phyloP scores from a whole-genome alignment of 1,284 basidiomycete species.

The Moniliella sp. region DNA sequence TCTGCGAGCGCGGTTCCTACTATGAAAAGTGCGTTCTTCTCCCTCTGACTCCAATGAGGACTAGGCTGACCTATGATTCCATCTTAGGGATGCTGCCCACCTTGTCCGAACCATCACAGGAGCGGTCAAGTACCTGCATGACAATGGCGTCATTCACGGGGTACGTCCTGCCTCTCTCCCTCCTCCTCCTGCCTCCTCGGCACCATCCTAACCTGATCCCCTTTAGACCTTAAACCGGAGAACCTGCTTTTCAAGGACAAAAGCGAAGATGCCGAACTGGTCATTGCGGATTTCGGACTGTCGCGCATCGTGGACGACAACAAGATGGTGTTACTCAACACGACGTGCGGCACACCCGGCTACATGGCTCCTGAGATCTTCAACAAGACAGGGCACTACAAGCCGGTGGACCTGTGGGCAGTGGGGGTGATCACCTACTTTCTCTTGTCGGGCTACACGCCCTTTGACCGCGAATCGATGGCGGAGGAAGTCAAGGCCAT shows the following conservation, averaged over 20 bases:
- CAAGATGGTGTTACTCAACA: constrained; percentile 66
- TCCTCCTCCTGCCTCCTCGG: not conserved
- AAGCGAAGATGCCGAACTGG: constrained; percentile 73
- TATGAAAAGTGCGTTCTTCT: too few species aligned
- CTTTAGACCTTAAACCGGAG: constrained; percentile 86
- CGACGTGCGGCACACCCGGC: constrained; percentile 74
- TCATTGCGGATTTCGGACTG: constrained; percentile 92
- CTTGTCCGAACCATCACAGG: constrained; percentile 67
- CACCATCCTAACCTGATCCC: too few species aligned
- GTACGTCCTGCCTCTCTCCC: not conserved
- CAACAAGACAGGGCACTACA: constrained; percentile 71
- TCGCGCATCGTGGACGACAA: constrained; percentile 65
- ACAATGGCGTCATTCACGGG: constrained; percentile 83
- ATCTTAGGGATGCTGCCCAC: constrained; percentile 76
- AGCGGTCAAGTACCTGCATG: constrained; percentile 77
- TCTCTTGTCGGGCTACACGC: constrained; percentile 30
- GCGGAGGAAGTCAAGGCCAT: constrained; percentile 32
- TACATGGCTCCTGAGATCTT: constrained; percentile 99
- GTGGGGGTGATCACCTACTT: constrained; percentile 33
- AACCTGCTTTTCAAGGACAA: constrained; percentile 80
- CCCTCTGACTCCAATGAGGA: too few species aligned
- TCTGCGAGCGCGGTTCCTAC: constrained; percentile 90
- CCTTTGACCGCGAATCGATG: constrained; percentile 28
- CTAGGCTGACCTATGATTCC: too few species aligned
- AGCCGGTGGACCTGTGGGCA: constrained; percentile 67